These are phyloP conservation scores for Alternaria postmessia DNA, from an alignment of 2,329 filamentous ascomycete species.

Conservation along the genomic window DNA sequence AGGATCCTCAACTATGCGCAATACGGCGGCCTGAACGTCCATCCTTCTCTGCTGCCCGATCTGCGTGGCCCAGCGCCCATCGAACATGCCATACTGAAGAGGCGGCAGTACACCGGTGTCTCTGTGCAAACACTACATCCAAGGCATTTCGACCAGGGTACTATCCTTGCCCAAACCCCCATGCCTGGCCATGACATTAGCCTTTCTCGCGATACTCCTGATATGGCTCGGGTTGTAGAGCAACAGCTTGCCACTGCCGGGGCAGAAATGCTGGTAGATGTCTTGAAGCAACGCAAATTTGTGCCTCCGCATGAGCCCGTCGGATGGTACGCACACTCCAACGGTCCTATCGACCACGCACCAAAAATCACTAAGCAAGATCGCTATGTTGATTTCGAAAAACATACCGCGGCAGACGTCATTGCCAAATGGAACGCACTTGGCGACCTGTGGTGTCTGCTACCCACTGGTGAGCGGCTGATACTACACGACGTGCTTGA, in stretches of 20 bases:
- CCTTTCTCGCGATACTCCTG: conserved; percentile 57
- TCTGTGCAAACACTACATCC: conserved; percentile 87
- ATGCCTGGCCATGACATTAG: conserved; percentile 57
- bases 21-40: conserved; percentile 92
- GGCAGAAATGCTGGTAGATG: conserved; percentile 73
- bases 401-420: conserved; percentile 64
- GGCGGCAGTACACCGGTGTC: conserved; percentile 71
- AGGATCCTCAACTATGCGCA: conserved; percentile 73
- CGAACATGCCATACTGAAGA: conserved; percentile 78
- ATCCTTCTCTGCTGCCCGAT: conserved; percentile 89
- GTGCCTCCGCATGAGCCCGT: conserved; percentile 65
- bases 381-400: conserved; percentile 67
- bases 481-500: conserved; percentile 32
- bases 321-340: conserved; percentile 34
- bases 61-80: conserved; percentile 87
- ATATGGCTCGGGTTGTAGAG: conserved; percentile 60
- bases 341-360: conserved; percentile 61
- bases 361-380: conserved; percentile 76
- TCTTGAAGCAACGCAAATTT: conserved; percentile 70
- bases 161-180: conserved; percentile 72
- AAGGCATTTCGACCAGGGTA: conserved; percentile 78
- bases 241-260: conserved; percentile 67
- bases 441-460: conserved; percentile 69
- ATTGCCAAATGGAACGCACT: conserved; percentile 66
- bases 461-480: conserved; percentile 40